Percentiles rank a stretch among this genome's conserved stretches.
phyloP scores from a whole-genome alignment of 768 basidiomycete genomes.

The Trametes sanguinea region DNA sequence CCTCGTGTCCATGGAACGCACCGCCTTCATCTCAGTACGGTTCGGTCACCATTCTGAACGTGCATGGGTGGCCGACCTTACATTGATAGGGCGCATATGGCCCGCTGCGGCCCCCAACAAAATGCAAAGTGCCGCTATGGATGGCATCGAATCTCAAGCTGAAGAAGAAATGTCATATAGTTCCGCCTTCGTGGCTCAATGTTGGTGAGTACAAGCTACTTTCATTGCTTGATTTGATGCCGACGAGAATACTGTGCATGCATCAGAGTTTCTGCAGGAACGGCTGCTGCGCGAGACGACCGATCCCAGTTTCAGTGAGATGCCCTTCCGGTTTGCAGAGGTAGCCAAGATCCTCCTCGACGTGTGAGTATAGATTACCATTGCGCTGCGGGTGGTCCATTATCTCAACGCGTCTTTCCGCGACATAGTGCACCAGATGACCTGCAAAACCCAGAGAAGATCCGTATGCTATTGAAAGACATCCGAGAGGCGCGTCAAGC shows the following conservation, averaged over 20 bases:
- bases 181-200: slow-evolving; percentile 87
- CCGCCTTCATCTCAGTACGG: slow-evolving; percentile 86
- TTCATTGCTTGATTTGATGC: neutral
- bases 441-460: slow-evolving; percentile 77
- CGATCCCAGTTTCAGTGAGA: slow-evolving; percentile 67
- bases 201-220: slow-evolving; percentile 59
- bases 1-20: slow-evolving; percentile 86
- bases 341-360: slow-evolving; percentile 92
- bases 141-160: slow-evolving; percentile 91
- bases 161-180: slow-evolving; percentile 93
- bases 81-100: slow-evolving; percentile 85
- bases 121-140: slow-evolving; percentile 91
- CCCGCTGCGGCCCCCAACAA: slow-evolving; percentile 85
- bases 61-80: neutral
- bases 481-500: slow-evolving; percentile 95
- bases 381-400: neutral
- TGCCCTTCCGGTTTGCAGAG: slow-evolving; percentile 90
- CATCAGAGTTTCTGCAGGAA: slow-evolving; percentile 77
- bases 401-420: neutral
- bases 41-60: neutral
- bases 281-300: slow-evolving; percentile 74
- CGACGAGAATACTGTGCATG: neutral
- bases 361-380: slow-evolving; percentile 53
- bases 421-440: slow-evolving; percentile 82
- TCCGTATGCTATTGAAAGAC: slow-evolving; percentile 87